Percentiles rank a stretch among this genome's conserved stretches.
phyloP scores from a whole-genome alignment of 495 filamentous ascomycete genomes.

The Talaromyces adpressus region DNA sequence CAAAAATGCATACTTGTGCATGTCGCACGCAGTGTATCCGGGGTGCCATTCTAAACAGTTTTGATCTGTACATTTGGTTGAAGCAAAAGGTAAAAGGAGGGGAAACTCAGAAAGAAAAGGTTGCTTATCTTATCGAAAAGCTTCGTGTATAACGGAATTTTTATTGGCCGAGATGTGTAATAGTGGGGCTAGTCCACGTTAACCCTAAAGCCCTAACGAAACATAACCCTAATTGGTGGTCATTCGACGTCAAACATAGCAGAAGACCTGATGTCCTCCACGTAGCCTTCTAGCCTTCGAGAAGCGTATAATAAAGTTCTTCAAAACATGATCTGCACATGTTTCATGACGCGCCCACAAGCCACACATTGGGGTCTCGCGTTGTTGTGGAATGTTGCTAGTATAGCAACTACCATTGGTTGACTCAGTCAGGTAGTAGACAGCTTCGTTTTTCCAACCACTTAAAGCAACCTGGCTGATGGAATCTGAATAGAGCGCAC shows the following conservation, averaged over 20 bases:
- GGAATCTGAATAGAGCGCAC: no score
- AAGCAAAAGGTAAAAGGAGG: not conserved
- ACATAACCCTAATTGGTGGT: not conserved
- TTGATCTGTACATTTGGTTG: not conserved
- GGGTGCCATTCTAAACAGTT: slow-evolving; percentile 25
- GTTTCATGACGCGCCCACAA: not conserved
- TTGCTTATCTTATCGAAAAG: not conserved
- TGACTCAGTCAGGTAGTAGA: not conserved
- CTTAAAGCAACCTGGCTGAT: no score
- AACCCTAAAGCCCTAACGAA: no score
- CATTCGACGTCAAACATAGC: not conserved
- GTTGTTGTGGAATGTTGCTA: not conserved
- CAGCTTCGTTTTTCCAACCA: not conserved
- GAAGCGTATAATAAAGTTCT: not conserved
- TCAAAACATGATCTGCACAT: not conserved
- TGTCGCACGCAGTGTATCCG: slow-evolving; percentile 47
- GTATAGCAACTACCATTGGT: not conserved
- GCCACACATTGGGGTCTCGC: not conserved
- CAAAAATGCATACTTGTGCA: slow-evolving; percentile 34
- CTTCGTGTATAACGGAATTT: not conserved
- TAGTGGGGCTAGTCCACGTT: no score
- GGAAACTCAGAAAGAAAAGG: not conserved
- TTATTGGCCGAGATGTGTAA: not conserved
- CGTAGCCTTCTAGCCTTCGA: not conserved
- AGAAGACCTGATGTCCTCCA: not conserved